phyloP scores from a whole-genome alignment of 2,329 filamentous ascomycete genomes.

The Fusarium neocosmosporiellum region DNA sequence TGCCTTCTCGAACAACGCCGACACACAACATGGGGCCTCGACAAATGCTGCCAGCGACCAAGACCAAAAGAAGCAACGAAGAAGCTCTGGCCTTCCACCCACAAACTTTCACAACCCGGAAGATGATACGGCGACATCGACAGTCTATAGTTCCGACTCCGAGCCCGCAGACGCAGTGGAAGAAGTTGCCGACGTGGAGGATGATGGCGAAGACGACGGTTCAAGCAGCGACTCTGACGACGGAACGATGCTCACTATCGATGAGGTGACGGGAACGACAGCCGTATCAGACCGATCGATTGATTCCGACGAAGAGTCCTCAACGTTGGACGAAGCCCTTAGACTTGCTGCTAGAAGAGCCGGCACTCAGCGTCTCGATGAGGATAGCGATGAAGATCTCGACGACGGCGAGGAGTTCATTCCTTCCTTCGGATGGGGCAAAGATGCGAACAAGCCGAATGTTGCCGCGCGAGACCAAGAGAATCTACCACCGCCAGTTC shows the following conservation, averaged over 20 bases:
- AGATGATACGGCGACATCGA: conserved; percentile 78
- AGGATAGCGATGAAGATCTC: conserved; percentile 65
- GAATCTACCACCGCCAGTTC: conserved; percentile 36
- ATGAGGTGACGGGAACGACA: conserved; percentile 79
- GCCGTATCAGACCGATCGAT: conserved; percentile 68
- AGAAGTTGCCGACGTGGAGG: conserved; percentile 66
- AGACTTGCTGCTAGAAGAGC: conserved; percentile 80
- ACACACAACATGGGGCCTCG: conserved; percentile 61
- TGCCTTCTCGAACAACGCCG: conserved; percentile 15
- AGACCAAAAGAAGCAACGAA: conserved; percentile 69
- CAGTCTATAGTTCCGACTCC: conserved; percentile 77
- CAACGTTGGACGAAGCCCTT: conserved; percentile 80
- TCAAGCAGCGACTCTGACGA: conserved; percentile 73
- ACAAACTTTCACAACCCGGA: conserved; percentile 74
- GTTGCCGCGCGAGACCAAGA: conserved; percentile 56
- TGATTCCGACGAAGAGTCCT: conserved; percentile 74
- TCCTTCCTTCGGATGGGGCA: conserved; percentile 80
- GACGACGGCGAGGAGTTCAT: conserved; percentile 76
- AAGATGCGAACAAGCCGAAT: conserved; percentile 58
- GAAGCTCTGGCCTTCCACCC: conserved; percentile 75
- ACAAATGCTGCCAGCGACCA: conserved; percentile 74
- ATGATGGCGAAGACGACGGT: conserved; percentile 56
- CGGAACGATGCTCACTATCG: conserved; percentile 84
- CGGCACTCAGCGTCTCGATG: conserved; percentile 75
- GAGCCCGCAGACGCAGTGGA: conserved; percentile 66